Percentiles rank a stretch among this genome's conserved stretches.
These are phyloP conservation scores for Pachysandra terminalis DNA, from an alignment of 164 flowering plant species.

Conservation along the genomic window DNA sequence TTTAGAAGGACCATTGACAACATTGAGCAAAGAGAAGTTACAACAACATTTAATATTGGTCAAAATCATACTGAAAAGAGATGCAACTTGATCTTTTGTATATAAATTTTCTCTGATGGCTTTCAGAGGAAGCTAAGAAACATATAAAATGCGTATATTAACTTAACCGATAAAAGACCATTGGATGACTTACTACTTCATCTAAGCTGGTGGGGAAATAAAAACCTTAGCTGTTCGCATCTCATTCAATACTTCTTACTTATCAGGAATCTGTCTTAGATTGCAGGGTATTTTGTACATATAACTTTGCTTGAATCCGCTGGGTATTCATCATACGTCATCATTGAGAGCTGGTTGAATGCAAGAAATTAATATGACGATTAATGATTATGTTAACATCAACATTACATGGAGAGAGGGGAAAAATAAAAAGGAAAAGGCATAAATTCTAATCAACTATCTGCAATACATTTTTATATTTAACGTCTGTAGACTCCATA, in stretches of 20 bases:
- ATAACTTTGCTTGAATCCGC: conserved; percentile 22
- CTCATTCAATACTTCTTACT: conserved; percentile 16
- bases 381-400: conserved; percentile 2
- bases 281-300: conserved; percentile 17
- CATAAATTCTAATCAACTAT: neutral
- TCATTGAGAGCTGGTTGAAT: conserved; percentile 42
- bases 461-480: conserved; percentile 5
- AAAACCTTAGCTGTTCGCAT: conserved; percentile 5
- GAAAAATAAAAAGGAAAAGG: neutral
- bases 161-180: too few species aligned
- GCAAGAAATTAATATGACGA: conserved; percentile 20
- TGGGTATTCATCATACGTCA: conserved; percentile 32
- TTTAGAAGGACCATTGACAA: neutral
- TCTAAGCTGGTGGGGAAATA: neutral
- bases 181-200: too few species aligned
- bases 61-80: neutral
- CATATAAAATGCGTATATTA: neutral
- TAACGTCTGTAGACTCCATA: conserved; percentile 7
- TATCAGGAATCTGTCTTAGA: conserved; percentile 19
- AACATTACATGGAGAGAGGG: neutral
- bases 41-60: neutral
- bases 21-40: neutral
- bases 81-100: neutral
- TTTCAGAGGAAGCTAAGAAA: neutral
- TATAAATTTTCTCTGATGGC: neutral